Evolutionary conservation across 306 rosid species (phyloP).

Genomic region (Biancaea sappan): DNA sequence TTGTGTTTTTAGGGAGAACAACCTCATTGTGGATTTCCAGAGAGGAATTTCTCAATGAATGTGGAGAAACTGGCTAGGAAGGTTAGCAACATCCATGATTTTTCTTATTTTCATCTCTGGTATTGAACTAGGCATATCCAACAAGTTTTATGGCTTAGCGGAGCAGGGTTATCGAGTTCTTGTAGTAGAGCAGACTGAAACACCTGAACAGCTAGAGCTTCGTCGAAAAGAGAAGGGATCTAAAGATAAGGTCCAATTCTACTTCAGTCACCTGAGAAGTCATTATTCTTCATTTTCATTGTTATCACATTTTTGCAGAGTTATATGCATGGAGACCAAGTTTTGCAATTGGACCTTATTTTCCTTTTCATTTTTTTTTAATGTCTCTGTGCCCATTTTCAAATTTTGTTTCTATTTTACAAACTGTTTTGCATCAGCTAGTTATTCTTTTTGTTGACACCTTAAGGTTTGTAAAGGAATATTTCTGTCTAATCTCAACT

Average conservation of each 20-base stretch:
- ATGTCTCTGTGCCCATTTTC: too few species aligned
- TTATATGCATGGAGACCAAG: too few species aligned
- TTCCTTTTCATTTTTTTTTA: conserved; percentile 22
- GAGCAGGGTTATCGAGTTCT: conserved; percentile 92
- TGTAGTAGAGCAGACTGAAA: conserved; percentile 97
- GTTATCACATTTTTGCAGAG: too few species aligned
- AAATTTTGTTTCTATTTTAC: too few species aligned
- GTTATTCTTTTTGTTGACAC: neutral
- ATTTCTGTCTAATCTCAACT: conserved; percentile 15
- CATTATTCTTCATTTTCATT: neutral
- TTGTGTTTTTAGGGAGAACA: conserved; percentile 77
- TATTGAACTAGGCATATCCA: conserved; percentile 11
- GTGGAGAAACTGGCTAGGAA: conserved; percentile 88
- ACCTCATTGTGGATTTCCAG: conserved; percentile 99
- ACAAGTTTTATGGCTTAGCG: conserved; percentile 40
- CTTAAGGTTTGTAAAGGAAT: conserved; percentile 15
- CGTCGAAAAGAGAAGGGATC: conserved; percentile 83
- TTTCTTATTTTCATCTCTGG: neutral
- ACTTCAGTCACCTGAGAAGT: conserved; percentile 15
- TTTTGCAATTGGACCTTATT: too few species aligned
- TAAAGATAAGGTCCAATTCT: conserved; percentile 71
- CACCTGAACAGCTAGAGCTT: conserved; percentile 89
- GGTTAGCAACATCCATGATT: conserved; percentile 54
- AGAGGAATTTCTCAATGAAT: conserved; percentile 80
- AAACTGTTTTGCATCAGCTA: conserved; percentile 7